A percentile compares a stretch with the other conserved stretches of the same genome.
Conservation (phyloP, 345 rosid genomes). For the Jatropha curcas region DNA sequence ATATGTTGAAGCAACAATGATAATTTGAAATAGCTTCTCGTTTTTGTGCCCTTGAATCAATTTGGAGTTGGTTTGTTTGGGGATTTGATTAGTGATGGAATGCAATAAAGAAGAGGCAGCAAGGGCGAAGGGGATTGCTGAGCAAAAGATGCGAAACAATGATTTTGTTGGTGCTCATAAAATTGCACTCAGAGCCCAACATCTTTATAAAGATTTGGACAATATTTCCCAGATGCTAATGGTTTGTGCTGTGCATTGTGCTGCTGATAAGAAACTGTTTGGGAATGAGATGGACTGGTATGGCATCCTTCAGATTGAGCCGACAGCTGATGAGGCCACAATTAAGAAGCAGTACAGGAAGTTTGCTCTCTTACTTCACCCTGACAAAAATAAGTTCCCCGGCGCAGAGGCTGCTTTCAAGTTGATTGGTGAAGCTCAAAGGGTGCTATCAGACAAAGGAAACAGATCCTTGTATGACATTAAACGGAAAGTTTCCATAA, state of each 20-base stretch:
- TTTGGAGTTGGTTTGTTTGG: conserved; percentile 5
- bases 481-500: conserved; percentile 34
- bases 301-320: conserved; percentile 71
- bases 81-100: conserved; percentile 46
- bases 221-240: conserved; percentile 59
- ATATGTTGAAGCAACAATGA: conserved; percentile 1
- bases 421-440: conserved; percentile 81
- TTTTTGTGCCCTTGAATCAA: conserved; percentile 5
- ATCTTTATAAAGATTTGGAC: conserved; percentile 59
- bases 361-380: conserved; percentile 85
- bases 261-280: conserved; percentile 48
- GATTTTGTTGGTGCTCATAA: conserved; percentile 71
- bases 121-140: conserved; percentile 69
- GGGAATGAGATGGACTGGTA: conserved; percentile 90
- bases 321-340: conserved; percentile 55
- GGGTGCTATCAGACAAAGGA: conserved; percentile 63
- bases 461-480: conserved; percentile 61
- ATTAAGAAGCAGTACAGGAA: conserved; percentile 87
- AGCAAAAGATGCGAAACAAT: conserved; percentile 54
- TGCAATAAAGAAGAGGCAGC: conserved; percentile 92
- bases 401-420: conserved; percentile 97
- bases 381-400: conserved; percentile 86
- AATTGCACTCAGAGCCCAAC: conserved; percentile 64
- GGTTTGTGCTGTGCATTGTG: conserved; percentile 89
- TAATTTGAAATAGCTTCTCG: not conserved